phyloP scores from a whole-genome alignment of 805 yeast species.

The Saccharomycopsis vini region DNA sequence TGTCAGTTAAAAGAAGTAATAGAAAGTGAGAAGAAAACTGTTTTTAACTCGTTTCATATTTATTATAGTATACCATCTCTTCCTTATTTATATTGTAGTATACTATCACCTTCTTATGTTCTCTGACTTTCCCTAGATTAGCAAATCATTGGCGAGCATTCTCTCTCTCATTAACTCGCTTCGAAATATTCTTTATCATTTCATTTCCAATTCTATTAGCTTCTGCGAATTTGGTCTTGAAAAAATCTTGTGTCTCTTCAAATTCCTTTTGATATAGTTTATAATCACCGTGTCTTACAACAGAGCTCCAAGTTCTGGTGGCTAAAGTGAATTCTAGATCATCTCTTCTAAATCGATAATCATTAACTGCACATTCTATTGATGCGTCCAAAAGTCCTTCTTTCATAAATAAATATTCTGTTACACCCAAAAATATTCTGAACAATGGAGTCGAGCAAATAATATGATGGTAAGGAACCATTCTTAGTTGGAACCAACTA shows the following conservation, averaged over 20 bases:
- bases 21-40: too few relatives aligned
- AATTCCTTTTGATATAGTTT: conserved; percentile 63
- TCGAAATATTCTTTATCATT: conserved; percentile 75
- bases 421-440: conserved; percentile 86
- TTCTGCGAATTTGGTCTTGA: conserved; percentile 78
- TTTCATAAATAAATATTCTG: conserved; percentile 82
- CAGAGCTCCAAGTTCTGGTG: conserved; percentile 77
- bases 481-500: conserved; percentile 78
- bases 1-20: too few relatives aligned
- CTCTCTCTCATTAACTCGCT: conserved; percentile 15
- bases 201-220: conserved; percentile 87
- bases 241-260: conserved; percentile 74
- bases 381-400: conserved; percentile 78
- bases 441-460: conserved; percentile 93
- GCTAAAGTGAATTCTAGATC: conserved; percentile 90
- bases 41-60: too few relatives aligned
- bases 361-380: conserved; percentile 58
- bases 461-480: conserved; percentile 93
- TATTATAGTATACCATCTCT: too few relatives aligned
- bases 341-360: conserved; percentile 69
- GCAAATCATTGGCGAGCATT: neutral
- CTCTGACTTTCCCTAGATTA: too few relatives aligned
- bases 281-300: conserved; percentile 69
- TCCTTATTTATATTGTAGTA: too few relatives aligned
- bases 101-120: too few relatives aligned